Evolutionary conservation across 1,284 basidiomycete species (phyloP), one percentile per base, ranked within the genome.

Genomic region (Cutaneotrichosporon cutaneum): DNA sequence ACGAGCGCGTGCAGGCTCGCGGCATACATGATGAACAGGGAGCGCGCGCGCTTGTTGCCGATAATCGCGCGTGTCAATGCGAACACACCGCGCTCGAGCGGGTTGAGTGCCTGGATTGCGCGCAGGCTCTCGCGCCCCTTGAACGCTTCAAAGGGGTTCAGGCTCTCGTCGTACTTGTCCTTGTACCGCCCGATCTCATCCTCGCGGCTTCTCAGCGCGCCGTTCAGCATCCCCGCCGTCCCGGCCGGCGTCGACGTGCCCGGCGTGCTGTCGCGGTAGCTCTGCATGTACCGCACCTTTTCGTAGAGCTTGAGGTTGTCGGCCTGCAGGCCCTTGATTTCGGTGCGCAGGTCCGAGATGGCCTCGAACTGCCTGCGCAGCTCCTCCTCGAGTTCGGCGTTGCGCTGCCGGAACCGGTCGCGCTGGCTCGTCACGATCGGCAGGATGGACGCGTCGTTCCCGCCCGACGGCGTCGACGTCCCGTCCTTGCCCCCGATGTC

Each of bases 141-240:
- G 84, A 99, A 98, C 4, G 90, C 91, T 77, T 97, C 93, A 77
- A 98, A 99, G 0, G 95, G 95, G 73, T 99, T 97, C 86, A 98
- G 92, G 53, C 89, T 86, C 77, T 96, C 92, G 75, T 99, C 94
- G 75, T 98, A 98, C 75, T 91, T 85, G 64, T 89, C 86, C 58
- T 89, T 87, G 78, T 98, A 99, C 75, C 88, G 90, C 69, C 88
- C 89, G 77, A 95, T 86, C 66, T 93, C 92, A 65, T 89, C 89
- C 39, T 83, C 72, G 50, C 81, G 76, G 32, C 63, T 66, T 10
- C 69, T 57, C 61, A 73, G 59, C 16, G 73, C 73, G 16, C 76
- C 74, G 45, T 69, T 72, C 60, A 77, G 67, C 55, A 72, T 64
- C 1, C 70, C 67, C 0, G 66, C 66, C 16, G 54, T 39, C 7